A percentile compares a stretch with the other conserved stretches of the same genome.
Conservation (phyloP, 306 rosid species). For the Bauhinia variegata region DNA sequence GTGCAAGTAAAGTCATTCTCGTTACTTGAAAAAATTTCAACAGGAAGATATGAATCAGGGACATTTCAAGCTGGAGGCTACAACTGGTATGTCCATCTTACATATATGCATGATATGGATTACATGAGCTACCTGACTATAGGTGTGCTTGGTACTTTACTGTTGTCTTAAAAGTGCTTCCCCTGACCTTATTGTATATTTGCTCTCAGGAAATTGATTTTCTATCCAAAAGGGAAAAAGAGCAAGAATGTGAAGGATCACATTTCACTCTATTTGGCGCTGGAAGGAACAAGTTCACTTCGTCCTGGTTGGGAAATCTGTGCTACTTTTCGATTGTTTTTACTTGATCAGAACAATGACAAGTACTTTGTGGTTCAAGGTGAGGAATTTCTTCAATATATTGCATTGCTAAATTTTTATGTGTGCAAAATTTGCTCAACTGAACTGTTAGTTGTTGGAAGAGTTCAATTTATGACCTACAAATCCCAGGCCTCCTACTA, state of each 20-base stretch:
- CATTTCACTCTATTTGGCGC: conserved; percentile 61
- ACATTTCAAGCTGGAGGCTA: conserved; percentile 71
- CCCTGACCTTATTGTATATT: not conserved
- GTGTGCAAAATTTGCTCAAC: not conserved
- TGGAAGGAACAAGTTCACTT: conserved; percentile 48
- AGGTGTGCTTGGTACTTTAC: no score
- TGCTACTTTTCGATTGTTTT: conserved; percentile 49
- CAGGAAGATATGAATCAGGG: conserved; percentile 59
- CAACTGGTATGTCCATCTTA: conserved; percentile 53
- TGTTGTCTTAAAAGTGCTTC: not conserved
- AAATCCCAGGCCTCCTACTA: not conserved
- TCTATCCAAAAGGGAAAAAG: conserved; percentile 69
- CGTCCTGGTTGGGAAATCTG: conserved; percentile 55
- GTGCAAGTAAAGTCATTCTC: conserved; percentile 56
- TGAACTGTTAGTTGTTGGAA: not conserved
- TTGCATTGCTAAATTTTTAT: not conserved
- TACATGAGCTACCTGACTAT: not conserved
- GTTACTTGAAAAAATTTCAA: conserved; percentile 41
- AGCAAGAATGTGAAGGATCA: conserved; percentile 54
- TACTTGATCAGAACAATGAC: conserved; percentile 62
- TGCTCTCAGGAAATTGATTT: conserved; percentile 61
- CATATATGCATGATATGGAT: not conserved
- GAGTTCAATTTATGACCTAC: not conserved
- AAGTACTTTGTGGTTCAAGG: conserved; percentile 61
- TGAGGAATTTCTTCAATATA: conserved; percentile 4